These are phyloP conservation scores for Fraxinus paxiana DNA, from an alignment of 305 asterid genomes.

Conservation along the genomic window DNA sequence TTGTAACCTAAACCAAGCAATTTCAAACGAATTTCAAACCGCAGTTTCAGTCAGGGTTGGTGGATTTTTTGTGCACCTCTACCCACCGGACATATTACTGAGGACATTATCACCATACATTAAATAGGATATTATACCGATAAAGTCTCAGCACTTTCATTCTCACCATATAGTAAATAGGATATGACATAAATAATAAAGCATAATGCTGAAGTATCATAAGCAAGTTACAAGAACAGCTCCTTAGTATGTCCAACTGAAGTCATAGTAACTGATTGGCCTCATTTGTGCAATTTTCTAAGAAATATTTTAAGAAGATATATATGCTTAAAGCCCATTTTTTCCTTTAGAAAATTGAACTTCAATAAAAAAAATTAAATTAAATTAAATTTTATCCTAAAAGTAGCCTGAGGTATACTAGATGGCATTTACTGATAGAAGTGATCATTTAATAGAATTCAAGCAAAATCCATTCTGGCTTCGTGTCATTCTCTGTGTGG, in stretches of 20 bases:
- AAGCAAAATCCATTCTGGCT: not conserved
- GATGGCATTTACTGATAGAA: not conserved
- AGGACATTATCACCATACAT: not conserved
- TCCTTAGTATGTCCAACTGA: not conserved
- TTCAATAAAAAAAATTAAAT: not conserved
- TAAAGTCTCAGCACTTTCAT: not conserved
- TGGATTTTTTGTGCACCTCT: not conserved
- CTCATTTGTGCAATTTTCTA: not conserved
- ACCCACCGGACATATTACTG: not conserved
- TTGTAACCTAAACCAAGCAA: not conserved
- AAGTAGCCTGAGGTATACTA: not conserved
- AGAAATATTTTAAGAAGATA: not conserved
- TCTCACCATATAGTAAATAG: not conserved
- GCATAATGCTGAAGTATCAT: not conserved
- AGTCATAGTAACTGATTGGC: not conserved
- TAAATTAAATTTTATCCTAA: not conserved
- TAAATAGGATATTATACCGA: not conserved
- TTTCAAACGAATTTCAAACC: not conserved
- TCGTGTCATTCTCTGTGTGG: not conserved
- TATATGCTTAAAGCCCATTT: not conserved
- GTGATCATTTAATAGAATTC: not conserved
- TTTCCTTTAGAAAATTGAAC: not conserved
- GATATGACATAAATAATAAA: not conserved
- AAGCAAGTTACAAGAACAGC: not conserved
- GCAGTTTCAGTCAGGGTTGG: not conserved